phyloP scores from a whole-genome alignment of 768 basidiomycete genomes.

The Gloeopeniophorella convolvens region DNA sequence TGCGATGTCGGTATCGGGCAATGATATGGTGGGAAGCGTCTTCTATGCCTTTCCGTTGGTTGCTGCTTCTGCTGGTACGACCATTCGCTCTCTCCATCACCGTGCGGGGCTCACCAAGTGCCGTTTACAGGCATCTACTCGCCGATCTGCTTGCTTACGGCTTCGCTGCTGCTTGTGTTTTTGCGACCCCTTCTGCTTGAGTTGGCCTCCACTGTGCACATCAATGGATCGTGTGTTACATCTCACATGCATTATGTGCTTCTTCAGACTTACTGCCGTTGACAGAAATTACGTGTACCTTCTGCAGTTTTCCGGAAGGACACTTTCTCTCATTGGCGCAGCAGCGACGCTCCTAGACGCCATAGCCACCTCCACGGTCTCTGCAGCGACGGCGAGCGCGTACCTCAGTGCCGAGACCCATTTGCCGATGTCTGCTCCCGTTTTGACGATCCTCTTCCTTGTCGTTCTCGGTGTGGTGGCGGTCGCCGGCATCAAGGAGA shows the following conservation, averaged over 20 bases:
- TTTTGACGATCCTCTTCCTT: conserved; percentile 16
- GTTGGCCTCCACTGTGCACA: not conserved
- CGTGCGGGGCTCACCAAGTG: too few species aligned
- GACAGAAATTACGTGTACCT: conserved; percentile 8
- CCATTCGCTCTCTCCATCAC: too few species aligned
- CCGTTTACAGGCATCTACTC: conserved; percentile 20
- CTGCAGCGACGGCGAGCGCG: conserved; percentile 19
- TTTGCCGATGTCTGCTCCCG: conserved; percentile 11
- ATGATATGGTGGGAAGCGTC: conserved; percentile 18
- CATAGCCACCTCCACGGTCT: conserved; percentile 18
- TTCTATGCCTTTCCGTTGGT: conserved; percentile 20
- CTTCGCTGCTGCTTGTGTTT: conserved; percentile 16
- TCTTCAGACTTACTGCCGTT: not conserved
- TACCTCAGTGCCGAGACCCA: conserved; percentile 17
- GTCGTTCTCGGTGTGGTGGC: conserved; percentile 13
- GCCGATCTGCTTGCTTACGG: conserved; percentile 19
- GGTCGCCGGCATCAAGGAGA: conserved; percentile 20
- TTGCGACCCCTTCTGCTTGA: conserved; percentile 12
- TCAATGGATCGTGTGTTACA: not conserved
- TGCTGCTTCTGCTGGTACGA: conserved; percentile 16
- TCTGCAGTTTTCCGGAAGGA: conserved; percentile 13
- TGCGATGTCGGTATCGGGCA: conserved; percentile 19
- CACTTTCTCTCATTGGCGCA: conserved; percentile 16
- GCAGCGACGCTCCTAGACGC: conserved; percentile 18
- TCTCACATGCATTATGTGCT: not conserved